Conservation (phyloP, 306 rosid species). For the Pyrus pyrifolia region DNA sequence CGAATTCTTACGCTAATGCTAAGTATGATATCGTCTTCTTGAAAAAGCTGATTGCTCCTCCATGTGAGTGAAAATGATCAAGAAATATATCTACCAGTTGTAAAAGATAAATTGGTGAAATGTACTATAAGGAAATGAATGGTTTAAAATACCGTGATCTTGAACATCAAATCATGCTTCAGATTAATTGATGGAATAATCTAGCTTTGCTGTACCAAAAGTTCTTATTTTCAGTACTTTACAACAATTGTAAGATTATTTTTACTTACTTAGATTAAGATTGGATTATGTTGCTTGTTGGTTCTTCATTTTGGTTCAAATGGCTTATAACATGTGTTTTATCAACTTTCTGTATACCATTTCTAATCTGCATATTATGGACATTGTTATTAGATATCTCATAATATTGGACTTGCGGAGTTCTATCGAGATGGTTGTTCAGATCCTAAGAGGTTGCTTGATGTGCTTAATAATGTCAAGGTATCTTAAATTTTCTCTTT, state of each 20-base stretch:
- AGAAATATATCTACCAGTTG: not conserved
- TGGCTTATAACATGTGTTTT: not conserved
- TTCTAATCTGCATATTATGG: not conserved
- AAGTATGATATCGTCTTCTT: not conserved
- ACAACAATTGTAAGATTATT: not conserved
- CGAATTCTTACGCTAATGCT: not conserved
- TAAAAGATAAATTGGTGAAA: not conserved
- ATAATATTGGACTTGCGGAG: slow-evolving; percentile 80
- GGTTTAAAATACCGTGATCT: not conserved
- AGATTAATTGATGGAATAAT: not conserved
- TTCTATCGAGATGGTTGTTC: slow-evolving; percentile 79
- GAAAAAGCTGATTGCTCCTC: not conserved
- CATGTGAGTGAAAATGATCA: not conserved
- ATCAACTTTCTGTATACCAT: not conserved
- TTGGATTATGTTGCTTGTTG: not conserved
- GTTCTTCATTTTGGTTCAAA: not conserved
- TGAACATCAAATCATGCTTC: not conserved
- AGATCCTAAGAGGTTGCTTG: slow-evolving; percentile 78
- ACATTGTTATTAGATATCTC: slow-evolving; percentile 57
- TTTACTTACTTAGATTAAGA: not conserved
- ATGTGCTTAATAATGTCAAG: slow-evolving; percentile 69
- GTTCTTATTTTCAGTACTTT: not conserved
- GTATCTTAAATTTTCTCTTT: slow-evolving; percentile 28
- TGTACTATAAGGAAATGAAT: not conserved
- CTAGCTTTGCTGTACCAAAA: not conserved